Percentiles rank a stretch among this genome's conserved stretches.
Evolutionary conservation across 2,329 filamentous ascomycete genomes (phyloP).

Genomic region (Erysiphe pulchra): DNA sequence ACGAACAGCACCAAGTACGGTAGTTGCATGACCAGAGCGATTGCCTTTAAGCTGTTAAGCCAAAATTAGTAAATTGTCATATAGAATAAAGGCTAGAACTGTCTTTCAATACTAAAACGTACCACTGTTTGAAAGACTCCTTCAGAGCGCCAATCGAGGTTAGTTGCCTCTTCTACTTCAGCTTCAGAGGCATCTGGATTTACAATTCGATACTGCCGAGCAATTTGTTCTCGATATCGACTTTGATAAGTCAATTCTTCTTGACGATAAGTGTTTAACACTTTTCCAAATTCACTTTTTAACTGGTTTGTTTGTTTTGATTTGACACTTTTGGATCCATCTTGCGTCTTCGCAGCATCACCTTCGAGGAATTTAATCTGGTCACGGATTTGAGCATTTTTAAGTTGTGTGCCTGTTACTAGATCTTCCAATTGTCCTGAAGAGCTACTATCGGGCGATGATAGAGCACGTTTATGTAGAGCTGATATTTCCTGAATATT

Average conservation of each 20-base stretch:
- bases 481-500: constrained; percentile 42
- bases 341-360: constrained; percentile 38
- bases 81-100: background rate
- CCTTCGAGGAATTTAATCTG: constrained; percentile 52
- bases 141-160: constrained; percentile 51
- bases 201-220: constrained; percentile 56
- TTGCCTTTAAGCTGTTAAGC: constrained; percentile 40
- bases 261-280: constrained; percentile 42
- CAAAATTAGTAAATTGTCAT: constrained; percentile 3
- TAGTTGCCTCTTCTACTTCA: constrained; percentile 41
- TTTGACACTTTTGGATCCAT: constrained; percentile 37
- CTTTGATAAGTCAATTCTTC: constrained; percentile 47
- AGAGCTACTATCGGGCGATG: constrained; percentile 30
- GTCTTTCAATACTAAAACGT: constrained; percentile 15
- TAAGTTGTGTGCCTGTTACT: constrained; percentile 41
- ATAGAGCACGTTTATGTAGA: constrained; percentile 46
- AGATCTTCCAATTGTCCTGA: constrained; percentile 32
- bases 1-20: constrained; percentile 52
- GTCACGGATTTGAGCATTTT: constrained; percentile 53
- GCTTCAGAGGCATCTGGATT: constrained; percentile 55
- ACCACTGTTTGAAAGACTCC: constrained; percentile 66
- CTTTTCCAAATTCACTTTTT: constrained; percentile 45
- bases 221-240: constrained; percentile 53
- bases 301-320: constrained; percentile 47
- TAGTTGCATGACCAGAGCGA: constrained; percentile 45